These are phyloP conservation scores for Kodamaea sp. DNA, from an alignment of 1,139 yeast genomes.

Conservation along the genomic window DNA sequence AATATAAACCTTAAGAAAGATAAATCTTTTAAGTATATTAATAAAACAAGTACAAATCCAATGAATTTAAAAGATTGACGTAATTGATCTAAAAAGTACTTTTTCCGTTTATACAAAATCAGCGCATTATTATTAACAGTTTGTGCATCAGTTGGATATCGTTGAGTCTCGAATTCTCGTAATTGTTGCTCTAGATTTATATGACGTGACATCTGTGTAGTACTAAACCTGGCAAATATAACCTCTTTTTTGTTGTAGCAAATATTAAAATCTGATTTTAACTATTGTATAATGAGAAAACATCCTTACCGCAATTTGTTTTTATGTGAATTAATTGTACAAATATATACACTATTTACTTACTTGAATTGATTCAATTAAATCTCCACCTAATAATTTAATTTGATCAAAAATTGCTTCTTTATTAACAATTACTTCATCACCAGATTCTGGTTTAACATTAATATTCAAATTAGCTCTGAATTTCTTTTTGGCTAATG, in stretches of 20 bases:
- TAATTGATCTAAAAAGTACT: constrained; percentile 34
- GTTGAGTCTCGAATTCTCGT: constrained; percentile 28
- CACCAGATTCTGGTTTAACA: constrained; percentile 55
- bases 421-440: constrained; percentile 63
- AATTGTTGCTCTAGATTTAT: constrained; percentile 20
- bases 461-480: constrained; percentile 78
- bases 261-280: background rate
- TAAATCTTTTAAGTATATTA: constrained; percentile 36
- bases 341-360: constrained; percentile 8
- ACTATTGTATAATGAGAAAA: background rate
- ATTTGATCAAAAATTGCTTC: constrained; percentile 76
- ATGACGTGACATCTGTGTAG: constrained; percentile 9
- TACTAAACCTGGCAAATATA: too few relatives aligned
- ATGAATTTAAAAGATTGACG: constrained; percentile 26
- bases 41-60: constrained; percentile 29
- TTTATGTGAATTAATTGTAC: constrained; percentile 1
- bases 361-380: constrained; percentile 27
- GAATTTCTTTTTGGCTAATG: constrained; percentile 57
- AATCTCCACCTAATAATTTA: constrained; percentile 70
- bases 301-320: background rate
- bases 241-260: too few relatives aligned
- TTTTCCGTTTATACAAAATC: constrained; percentile 39
- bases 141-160: constrained; percentile 37
- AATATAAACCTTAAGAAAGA: constrained; percentile 28
- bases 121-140: constrained; percentile 33